Base-by-base conservation (phyloP, 116 monocot species). In the Phalaenopsis hybrid region DNA sequence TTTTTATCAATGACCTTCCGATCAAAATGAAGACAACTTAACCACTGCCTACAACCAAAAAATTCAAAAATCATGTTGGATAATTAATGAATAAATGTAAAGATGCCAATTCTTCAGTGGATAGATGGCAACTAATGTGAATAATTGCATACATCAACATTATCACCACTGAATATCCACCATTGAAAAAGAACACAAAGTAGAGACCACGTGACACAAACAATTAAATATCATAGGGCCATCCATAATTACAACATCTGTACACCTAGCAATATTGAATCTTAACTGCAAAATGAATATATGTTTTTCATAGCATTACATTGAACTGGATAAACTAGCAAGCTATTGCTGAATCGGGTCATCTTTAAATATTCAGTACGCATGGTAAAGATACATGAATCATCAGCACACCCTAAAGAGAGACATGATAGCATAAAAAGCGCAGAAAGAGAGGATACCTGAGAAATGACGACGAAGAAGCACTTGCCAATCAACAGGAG, bases 401-500 rank as follows among this genome's bases (percentile, higher is more conserved):
- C 72, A 72, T 5, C 33, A 72, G 37, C 72, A 72, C 34, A 37
- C 4, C 72, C 33, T 12, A 72, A 61, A 67, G 16, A 16, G 41
- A 72, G 16, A 41, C 41, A 72, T 37, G 37, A 37, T 17, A 21
- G 16, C 13, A 72, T 2, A 5, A 21, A 16, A 72, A 72, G 5
- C 4, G 25, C 6, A 15, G 37, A 72, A 72, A 13, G 72, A 34
- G 23, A 17, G 78, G 80, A 44, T 83, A 97, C 98, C 98, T 81
- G 90, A 76, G 80, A 95, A 98, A 89, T 98, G 98, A 5, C 95
- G 86, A 11, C 93, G 93, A 87, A 82, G 23, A 85, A 90, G 85
- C 57, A 98, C 84, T 67, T 92, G 78, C 93, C 98, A 98, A 89
- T 98, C 95, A 87, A 86, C 86, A 75, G 98, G 98, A 41, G 98